These are phyloP conservation scores for Cryphonectria parasitica DNA, from an alignment of 2,329 filamentous ascomycete species.

Conservation along the genomic window DNA sequence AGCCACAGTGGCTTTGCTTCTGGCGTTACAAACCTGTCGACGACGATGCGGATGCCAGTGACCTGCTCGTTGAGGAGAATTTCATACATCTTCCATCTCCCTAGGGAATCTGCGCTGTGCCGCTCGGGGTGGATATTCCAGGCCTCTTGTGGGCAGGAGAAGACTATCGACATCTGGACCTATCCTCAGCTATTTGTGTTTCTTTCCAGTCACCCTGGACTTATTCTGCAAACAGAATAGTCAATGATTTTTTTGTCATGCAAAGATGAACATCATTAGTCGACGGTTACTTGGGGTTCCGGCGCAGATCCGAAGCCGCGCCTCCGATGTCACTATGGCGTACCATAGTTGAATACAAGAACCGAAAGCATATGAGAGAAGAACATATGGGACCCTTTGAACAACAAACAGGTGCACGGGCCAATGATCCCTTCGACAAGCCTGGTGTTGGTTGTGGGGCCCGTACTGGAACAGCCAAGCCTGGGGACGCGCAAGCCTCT, in stretches of 20 bases:
- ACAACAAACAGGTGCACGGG: conserved; percentile 5
- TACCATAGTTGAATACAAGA: background rate
- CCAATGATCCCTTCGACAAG: background rate
- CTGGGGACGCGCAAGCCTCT: conserved; percentile 16
- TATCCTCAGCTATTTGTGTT: background rate
- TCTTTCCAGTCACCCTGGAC: background rate
- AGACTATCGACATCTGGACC: background rate
- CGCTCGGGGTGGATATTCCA: background rate
- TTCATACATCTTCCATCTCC: conserved; percentile 1
- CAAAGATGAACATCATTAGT: background rate
- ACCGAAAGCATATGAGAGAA: background rate
- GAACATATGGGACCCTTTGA: background rate
- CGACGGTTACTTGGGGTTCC: background rate
- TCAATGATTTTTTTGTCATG: no score
- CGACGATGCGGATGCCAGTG: background rate
- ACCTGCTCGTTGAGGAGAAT: conserved; percentile 7
- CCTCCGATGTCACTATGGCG: background rate
- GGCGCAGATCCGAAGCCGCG: background rate
- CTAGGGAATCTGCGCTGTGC: background rate
- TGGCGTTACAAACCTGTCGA: conserved; percentile 4
- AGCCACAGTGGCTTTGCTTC: background rate
- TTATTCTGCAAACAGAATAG: background rate
- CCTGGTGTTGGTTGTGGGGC: background rate
- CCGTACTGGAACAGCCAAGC: conserved; percentile 10
- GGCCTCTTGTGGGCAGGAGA: conserved; percentile 10